Evolutionary conservation across 1,284 basidiomycete genomes (phyloP), one percentile per base, ranked within the genome.

Genomic region (Mrakiaceae sp.): DNA sequence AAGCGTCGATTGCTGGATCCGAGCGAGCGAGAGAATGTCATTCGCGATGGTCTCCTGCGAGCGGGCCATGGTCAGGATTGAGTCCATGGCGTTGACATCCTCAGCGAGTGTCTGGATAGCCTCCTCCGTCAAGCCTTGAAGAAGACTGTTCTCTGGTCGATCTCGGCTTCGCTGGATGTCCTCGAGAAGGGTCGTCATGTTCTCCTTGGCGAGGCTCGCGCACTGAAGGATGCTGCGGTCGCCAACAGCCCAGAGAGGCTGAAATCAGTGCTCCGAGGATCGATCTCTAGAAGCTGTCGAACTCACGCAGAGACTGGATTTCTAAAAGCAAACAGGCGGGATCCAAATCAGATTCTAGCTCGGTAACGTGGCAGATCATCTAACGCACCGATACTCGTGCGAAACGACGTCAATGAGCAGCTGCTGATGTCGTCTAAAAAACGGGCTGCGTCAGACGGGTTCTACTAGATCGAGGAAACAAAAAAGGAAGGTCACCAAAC

Each of bases 21-120:
- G 70, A 8, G 77, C 77, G 11, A 79, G 68, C 7, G 77, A 77
- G 14, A 78, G 70, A 6, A 78, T 75, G 64, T 79, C 78, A 63
- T 78, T 78, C 49, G 74, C 74, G 58, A 79, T 78, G 48, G 77
- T 71, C 66, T 78, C 77, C 70, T 57, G 55, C 12, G 42, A 44
- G 14, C 16, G 40, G 6, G 16, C 40, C 44, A 50, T 39, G 10
- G 40, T 51, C 40, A 16, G 74, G 55, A 76, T 74, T 61, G 73
- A 73, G 64, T 74, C 74, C 54, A 74, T 63, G 1, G 74, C 72
- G 8, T 75, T 76, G 5, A 78, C 68, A 67, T 75, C 76, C 58
- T 78, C 76, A 12, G 75, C 72, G 62, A 77, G 74, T 27, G 71
- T 74, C 51, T 27, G 27, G 27, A 27, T 27, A 27, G 27, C 27